Percentiles rank a stretch among this genome's conserved stretches.
These are phyloP conservation scores for Pseudozyma sp. DNA, from an alignment of 1,284 basidiomycete species.

Conservation along the genomic window DNA sequence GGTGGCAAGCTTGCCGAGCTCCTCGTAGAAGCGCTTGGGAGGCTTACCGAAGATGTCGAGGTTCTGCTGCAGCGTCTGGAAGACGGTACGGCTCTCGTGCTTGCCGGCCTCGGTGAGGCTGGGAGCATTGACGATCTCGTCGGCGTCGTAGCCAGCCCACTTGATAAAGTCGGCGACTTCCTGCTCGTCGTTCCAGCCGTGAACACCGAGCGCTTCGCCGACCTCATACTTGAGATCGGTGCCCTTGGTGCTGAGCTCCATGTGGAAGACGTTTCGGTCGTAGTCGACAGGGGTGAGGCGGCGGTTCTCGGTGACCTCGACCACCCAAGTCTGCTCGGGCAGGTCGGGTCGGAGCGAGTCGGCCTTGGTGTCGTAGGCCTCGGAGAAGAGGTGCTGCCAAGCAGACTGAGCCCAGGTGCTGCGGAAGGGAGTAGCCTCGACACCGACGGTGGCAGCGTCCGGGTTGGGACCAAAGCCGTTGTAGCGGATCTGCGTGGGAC, in stretches of 20 bases:
- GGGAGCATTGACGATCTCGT: conserved; percentile 84
- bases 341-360: conserved; percentile 78
- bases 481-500: conserved; percentile 60
- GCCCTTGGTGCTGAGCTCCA: conserved; percentile 91
- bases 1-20: conserved; percentile 82
- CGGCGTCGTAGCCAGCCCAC: conserved; percentile 90
- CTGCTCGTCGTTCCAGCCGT: conserved; percentile 94
- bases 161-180: conserved; percentile 89
- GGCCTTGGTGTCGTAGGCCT: conserved; percentile 63
- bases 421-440: conserved; percentile 49
- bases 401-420: conserved; percentile 65
- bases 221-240: conserved; percentile 95
- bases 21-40: conserved; percentile 93
- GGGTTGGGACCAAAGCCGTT: conserved; percentile 59
- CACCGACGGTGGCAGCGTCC: conserved; percentile 49
- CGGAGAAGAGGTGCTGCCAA: conserved; percentile 68
- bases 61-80: conserved; percentile 95
- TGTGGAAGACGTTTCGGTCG: conserved; percentile 98
- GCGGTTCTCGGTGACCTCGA: conserved; percentile 92
- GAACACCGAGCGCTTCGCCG: conserved; percentile 94
- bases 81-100: conserved; percentile 84
- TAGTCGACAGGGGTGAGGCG: conserved; percentile 94
- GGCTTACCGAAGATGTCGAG: conserved; percentile 96
- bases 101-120: conserved; percentile 69
- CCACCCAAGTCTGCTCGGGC: conserved; percentile 89